Conservation (phyloP, 1,284 basidiomycete genomes). For the Ceratobasidium sp. region DNA sequence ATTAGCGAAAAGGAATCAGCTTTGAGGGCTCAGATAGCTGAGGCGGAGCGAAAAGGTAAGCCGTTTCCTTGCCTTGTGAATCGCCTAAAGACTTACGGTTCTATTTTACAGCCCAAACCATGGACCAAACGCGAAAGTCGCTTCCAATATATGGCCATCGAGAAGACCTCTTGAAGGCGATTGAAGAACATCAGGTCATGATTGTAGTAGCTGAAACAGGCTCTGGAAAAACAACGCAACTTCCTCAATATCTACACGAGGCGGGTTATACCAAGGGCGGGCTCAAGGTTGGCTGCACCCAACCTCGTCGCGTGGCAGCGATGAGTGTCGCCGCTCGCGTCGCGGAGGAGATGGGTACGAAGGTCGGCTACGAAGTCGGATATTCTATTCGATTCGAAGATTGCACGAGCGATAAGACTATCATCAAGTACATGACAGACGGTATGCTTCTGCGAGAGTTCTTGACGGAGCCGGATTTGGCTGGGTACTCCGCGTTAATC, state of each 20-base stretch:
- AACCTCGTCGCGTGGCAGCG: slow-evolving; percentile 98
- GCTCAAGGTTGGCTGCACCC: slow-evolving; percentile 95
- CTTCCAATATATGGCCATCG: slow-evolving; percentile 91
- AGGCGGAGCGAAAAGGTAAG: slow-evolving; percentile 89
- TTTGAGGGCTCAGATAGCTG: slow-evolving; percentile 89
- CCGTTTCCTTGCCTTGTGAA: slow-evolving; percentile 43
- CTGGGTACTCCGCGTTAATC: slow-evolving; percentile 91
- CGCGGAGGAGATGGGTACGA: slow-evolving; percentile 97
- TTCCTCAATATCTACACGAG: slow-evolving; percentile 98
- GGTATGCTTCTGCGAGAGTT: slow-evolving; percentile 98
- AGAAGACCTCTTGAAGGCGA: slow-evolving; percentile 88
- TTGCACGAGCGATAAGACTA: slow-evolving; percentile 97
- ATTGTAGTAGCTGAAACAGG: slow-evolving; percentile 95
- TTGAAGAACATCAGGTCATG: slow-evolving; percentile 90
- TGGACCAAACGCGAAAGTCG: slow-evolving; percentile 92
- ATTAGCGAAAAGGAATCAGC: slow-evolving; percentile 90
- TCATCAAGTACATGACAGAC: slow-evolving; percentile 98
- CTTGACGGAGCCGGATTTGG: slow-evolving; percentile 93
- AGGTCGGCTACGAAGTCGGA: slow-evolving; percentile 96
- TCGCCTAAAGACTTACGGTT: slow-evolving; percentile 45
- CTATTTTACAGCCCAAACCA: slow-evolving; percentile 74
- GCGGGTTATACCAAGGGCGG: slow-evolving; percentile 93
- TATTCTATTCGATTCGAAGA: slow-evolving; percentile 99
- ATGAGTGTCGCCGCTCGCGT: slow-evolving; percentile 99
- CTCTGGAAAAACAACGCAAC: slow-evolving; percentile 97